A percentile compares a stretch with the other conserved stretches of the same genome.
Evolutionary conservation across 768 basidiomycete species (phyloP).

Genomic region (Fomitopsis serialis): DNA sequence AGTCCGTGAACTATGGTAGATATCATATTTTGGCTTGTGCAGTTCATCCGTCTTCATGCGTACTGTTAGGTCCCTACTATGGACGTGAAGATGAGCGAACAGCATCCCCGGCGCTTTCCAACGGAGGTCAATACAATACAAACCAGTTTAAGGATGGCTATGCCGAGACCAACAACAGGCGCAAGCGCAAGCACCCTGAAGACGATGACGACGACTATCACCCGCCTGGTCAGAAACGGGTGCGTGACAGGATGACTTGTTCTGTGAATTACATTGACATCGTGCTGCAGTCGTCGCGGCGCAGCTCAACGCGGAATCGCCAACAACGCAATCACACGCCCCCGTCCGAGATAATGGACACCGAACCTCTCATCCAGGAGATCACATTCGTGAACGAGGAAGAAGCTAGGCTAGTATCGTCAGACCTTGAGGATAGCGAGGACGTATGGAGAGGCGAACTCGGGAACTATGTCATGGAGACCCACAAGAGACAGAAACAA

Average conservation of each 20-base stretch:
- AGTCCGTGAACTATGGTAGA: constrained; percentile 20
- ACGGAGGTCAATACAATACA: constrained; percentile 6
- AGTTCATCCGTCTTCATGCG: too few species aligned
- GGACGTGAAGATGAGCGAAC: constrained; percentile 24
- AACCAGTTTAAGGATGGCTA: constrained; percentile 8
- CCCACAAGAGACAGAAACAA: constrained; percentile 66
- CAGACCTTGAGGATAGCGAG: constrained; percentile 77
- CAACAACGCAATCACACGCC: constrained; percentile 23
- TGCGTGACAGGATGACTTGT: constrained; percentile 31
- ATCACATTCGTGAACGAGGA: constrained; percentile 32
- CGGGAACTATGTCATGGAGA: constrained; percentile 62
- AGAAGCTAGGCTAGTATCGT: constrained; percentile 47
- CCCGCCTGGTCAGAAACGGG: constrained; percentile 47
- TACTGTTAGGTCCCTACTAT: too few species aligned
- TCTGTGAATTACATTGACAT: background rate
- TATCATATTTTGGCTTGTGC: too few species aligned
- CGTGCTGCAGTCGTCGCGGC: constrained; percentile 21
- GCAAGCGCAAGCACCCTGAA: constrained; percentile 45
- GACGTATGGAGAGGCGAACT: constrained; percentile 75
- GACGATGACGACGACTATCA: constrained; percentile 55
- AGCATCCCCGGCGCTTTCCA: constrained; percentile 18
- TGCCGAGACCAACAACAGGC: constrained; percentile 22
- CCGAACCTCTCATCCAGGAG: constrained; percentile 20
- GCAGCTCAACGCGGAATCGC: constrained; percentile 33
- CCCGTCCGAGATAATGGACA: constrained; percentile 16